Evolutionary conservation across 208 protist genomes (phyloP).

Genomic region (Acanthamoeba lenticulata): DNA sequence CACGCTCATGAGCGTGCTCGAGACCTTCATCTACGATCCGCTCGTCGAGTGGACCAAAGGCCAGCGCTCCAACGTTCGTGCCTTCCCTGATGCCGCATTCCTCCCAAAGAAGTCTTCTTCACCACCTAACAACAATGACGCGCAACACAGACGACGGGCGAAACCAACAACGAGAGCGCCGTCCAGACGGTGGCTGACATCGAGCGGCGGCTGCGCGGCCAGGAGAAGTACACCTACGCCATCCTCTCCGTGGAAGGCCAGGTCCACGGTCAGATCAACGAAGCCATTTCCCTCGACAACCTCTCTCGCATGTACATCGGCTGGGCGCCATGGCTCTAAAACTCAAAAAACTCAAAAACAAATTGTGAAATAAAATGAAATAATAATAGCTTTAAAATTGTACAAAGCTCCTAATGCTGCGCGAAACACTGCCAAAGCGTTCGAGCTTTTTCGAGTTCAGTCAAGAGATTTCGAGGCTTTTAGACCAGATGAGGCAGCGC

Average conservation of each 20-base stretch:
- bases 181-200: constrained; percentile 76
- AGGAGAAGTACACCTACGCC: constrained; percentile 19
- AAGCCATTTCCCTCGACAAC: constrained; percentile 74
- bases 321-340: constrained; percentile 78
- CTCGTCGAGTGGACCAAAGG: constrained; percentile 77
- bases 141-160: not conserved
- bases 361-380: no score
- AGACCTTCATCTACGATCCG: constrained; percentile 91
- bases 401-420: no score
- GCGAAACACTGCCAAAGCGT: no score
- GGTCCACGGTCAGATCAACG: constrained; percentile 80
- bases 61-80: not conserved
- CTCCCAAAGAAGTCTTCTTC: no score
- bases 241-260: constrained; percentile 81
- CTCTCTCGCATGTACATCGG: constrained; percentile 81
- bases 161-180: constrained; percentile 69
- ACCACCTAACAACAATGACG: not conserved
- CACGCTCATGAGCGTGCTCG: constrained; percentile 75
- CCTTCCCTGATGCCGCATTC: no score
- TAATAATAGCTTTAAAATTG: no score
- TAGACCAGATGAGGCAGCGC: not conserved
- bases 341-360: no score
- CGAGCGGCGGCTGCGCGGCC: constrained; percentile 74
- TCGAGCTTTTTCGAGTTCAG: no score
- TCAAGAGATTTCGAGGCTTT: no score